Percentiles rank a stretch among this genome's conserved stretches.
These are phyloP conservation scores for Leccinum subgranulosum DNA, from an alignment of 768 basidiomycete species.

Conservation along the genomic window DNA sequence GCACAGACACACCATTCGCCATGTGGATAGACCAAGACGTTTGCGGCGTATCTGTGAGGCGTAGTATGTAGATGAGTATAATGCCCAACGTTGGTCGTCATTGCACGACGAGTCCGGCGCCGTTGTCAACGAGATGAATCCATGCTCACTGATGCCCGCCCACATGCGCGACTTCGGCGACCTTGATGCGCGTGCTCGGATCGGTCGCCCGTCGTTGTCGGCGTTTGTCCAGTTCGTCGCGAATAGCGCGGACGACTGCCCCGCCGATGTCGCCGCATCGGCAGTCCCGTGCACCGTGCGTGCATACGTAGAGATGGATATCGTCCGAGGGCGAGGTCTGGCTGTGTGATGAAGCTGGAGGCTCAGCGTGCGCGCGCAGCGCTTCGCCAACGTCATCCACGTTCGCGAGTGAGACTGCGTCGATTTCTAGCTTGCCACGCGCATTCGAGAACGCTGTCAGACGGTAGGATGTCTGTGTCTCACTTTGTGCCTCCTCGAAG, in stretches of 20 bases:
- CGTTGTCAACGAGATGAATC: constrained; percentile 7
- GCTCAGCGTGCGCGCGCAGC: constrained; percentile 33
- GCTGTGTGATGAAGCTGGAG: constrained; percentile 16
- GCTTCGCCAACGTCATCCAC: constrained; percentile 42
- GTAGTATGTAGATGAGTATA: not conserved
- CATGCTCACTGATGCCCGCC: constrained; percentile 74
- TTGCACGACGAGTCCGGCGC: not conserved
- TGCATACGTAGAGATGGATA: constrained; percentile 65
- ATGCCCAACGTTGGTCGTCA: not conserved
- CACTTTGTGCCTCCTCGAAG: constrained; percentile 2
- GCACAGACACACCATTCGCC: constrained; percentile 60
- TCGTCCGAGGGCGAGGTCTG: constrained; percentile 16
- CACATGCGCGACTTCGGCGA: constrained; percentile 74
- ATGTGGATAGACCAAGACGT: constrained; percentile 63
- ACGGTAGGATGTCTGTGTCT: constrained; percentile 23
- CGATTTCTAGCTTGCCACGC: constrained; percentile 49
- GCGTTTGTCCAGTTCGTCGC: constrained; percentile 46
- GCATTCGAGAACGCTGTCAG: constrained; percentile 52
- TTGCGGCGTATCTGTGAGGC: constrained; percentile 35
- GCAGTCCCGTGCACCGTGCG: constrained; percentile 77
- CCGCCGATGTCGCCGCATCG: constrained; percentile 69
- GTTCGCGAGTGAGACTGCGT: constrained; percentile 46
- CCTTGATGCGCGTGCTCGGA: constrained; percentile 35
- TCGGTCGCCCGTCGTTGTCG: constrained; percentile 26
- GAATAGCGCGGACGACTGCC: constrained; percentile 51